Conservation (phyloP, 257 asterid genomes). For the Solanum chiquidenum region DNA sequence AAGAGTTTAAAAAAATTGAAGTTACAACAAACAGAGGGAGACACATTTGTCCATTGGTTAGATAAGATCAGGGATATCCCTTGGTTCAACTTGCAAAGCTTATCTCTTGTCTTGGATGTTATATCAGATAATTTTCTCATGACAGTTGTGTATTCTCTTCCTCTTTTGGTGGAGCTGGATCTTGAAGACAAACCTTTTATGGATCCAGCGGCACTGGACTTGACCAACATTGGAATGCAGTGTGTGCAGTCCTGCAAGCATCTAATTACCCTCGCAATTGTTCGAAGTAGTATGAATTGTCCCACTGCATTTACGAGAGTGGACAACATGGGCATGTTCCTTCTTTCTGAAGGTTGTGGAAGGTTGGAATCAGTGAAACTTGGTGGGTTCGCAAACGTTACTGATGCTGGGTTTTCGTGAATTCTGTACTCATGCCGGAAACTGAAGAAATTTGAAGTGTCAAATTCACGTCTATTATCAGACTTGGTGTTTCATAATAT, state of each 20-base stretch:
- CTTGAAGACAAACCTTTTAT: slow-evolving; percentile 58
- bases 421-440: slow-evolving; percentile 37
- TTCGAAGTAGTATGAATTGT: slow-evolving; percentile 31
- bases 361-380: slow-evolving; percentile 49
- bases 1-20: slow-evolving; percentile 37
- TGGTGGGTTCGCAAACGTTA: slow-evolving; percentile 63
- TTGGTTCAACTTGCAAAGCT: slow-evolving; percentile 17
- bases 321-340: slow-evolving; percentile 62
- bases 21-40: slow-evolving; percentile 42
- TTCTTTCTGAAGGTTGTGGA: slow-evolving; percentile 47
- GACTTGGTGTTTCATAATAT: slow-evolving; percentile 62
- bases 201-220: slow-evolving; percentile 40
- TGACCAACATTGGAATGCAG: slow-evolving; percentile 59
- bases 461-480: slow-evolving; percentile 45
- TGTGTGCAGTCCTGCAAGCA: slow-evolving; percentile 24
- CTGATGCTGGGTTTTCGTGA: slow-evolving; percentile 74
- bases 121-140: slow-evolving; percentile 43
- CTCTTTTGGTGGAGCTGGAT: slow-evolving; percentile 54
- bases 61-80: slow-evolving; percentile 9
- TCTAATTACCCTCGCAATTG: slow-evolving; percentile 47
- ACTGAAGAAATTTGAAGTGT: slow-evolving; percentile 58
- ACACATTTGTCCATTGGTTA: slow-evolving; percentile 18
- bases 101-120: slow-evolving; percentile 55
- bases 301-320: slow-evolving; percentile 38
- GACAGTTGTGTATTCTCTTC: slow-evolving; percentile 42